Evolutionary conservation across 164 flowering plant genomes (phyloP).

Genomic region (Vitis vinifera): DNA sequence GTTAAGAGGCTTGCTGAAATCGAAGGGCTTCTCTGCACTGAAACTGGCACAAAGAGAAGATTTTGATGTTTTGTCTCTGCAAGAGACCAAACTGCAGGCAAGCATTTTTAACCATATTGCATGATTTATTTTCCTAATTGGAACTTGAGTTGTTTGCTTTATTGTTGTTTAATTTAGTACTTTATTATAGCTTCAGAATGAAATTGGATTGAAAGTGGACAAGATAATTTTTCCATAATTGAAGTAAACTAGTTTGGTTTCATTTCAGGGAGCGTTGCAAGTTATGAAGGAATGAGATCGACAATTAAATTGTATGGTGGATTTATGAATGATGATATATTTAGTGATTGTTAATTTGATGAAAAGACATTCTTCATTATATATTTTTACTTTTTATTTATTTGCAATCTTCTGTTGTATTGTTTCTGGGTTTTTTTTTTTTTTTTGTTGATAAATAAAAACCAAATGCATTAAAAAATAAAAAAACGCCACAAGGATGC

Average conservation of each 20-base stretch:
- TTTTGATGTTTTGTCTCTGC: constrained; percentile 92
- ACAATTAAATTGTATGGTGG: background rate
- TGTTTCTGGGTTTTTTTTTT: no score
- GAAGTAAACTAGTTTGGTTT: background rate
- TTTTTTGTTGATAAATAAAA: no score
- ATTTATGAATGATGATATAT: no score
- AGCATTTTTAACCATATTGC: constrained; percentile 8
- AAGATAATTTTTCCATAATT: background rate
- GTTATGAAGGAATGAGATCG: background rate
- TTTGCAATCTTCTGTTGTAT: no score
- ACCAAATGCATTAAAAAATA: no score
- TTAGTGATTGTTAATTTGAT: no score
- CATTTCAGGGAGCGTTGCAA: background rate
- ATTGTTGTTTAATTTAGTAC: no score
- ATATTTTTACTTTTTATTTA: no score
- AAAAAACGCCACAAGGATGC: no score
- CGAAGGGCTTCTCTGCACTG: constrained; percentile 61
- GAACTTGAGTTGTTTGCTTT: background rate
- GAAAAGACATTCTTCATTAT: no score
- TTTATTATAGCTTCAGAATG: background rate
- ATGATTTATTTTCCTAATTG: background rate
- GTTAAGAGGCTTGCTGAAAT: constrained; percentile 74
- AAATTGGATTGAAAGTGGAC: background rate
- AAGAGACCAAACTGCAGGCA: constrained; percentile 98
- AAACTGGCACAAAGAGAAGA: constrained; percentile 80